These are phyloP conservation scores for Fonsecaea multimorphosa DNA, from an alignment of 2,329 filamentous ascomycete species.

Conservation along the genomic window DNA sequence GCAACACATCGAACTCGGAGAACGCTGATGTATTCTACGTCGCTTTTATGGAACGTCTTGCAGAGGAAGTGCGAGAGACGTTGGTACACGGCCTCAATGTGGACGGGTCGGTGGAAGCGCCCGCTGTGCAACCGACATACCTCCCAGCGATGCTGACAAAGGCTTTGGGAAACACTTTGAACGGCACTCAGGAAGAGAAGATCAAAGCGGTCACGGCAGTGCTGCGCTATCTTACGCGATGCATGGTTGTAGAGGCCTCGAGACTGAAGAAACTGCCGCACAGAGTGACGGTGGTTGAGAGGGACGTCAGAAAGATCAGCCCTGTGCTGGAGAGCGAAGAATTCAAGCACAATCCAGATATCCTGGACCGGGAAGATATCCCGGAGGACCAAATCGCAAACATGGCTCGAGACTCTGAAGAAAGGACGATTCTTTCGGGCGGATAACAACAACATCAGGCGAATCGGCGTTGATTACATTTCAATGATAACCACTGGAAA, in stretches of 20 bases:
- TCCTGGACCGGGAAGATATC: slow-evolving; percentile 27
- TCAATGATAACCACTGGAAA: background rate
- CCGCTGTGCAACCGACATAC: slow-evolving; percentile 48
- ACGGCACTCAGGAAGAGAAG: slow-evolving; percentile 20
- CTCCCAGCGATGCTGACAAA: slow-evolving; percentile 46
- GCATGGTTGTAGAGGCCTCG: slow-evolving; percentile 16
- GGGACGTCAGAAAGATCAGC: slow-evolving; percentile 33
- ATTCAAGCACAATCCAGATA: slow-evolving; percentile 29
- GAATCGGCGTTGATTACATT: background rate
- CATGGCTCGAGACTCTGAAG: slow-evolving; percentile 11
- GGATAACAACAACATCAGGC: background rate
- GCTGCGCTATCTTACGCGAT: slow-evolving; percentile 33
- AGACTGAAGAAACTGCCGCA: slow-evolving; percentile 15
- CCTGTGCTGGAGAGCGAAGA: slow-evolving; percentile 25
- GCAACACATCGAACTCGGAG: slow-evolving; percentile 40
- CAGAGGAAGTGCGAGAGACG: slow-evolving; percentile 26
- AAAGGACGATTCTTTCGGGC: background rate
- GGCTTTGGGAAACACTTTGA: slow-evolving; percentile 27
- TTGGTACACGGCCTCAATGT: slow-evolving; percentile 45
- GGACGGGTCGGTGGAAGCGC: slow-evolving; percentile 42
- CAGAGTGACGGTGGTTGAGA: slow-evolving; percentile 34
- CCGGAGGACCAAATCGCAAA: slow-evolving; percentile 33
- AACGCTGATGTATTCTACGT: slow-evolving; percentile 41
- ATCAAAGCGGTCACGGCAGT: slow-evolving; percentile 27
- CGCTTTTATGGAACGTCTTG: slow-evolving; percentile 39